Evolutionary conservation across 1,284 basidiomycete species (phyloP), one percentile per base, ranked within the genome.

Genomic region (Naganishia albida): DNA sequence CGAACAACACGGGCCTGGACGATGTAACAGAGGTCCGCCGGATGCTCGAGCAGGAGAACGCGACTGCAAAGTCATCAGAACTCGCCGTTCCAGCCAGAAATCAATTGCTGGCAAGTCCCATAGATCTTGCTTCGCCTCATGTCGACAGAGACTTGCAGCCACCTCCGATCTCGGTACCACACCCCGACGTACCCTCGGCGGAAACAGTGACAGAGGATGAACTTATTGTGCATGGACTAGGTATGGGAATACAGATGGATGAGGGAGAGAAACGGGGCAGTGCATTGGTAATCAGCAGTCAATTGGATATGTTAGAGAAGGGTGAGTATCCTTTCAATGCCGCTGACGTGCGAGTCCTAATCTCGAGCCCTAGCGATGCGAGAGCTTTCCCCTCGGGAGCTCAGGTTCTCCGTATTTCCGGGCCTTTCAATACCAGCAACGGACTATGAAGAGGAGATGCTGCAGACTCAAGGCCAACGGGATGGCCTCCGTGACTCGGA

Each of bases 281-380:
- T 62, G 75, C 75, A 2, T 40, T 78, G 20, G 73, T 80, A 49
- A 78, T 80, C 75, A 73, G 72, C 23, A 76, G 78, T 25, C 73
- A 78, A 66, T 68, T 80, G 43, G 76, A 76, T 65, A 71, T 73
- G 57, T 69, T 80, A 12, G 78, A 80, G 68, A 71, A 70, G 68
- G 73, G 75, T 76, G 54, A 71, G 75, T 68, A 12, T 12, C 3
- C 23, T 6, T n/a, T 13, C 28, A 25, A 34, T 23, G 30, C 25
- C n/a, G n/a, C 16, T 20, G 6, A 34, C 4, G 34, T 26, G 13
- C 25, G 6, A 16, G 23, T 52, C 12, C 51, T 54, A 30, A 28
- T 60, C 56, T 48, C 16, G n/a, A 12, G 30, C 12, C 4, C 7
- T 59, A 79, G 78, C 77, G 63, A 73, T 80, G 72, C 74, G 75